Base-by-base conservation (phyloP, 352 stramenopile species). In the Peronosclerospora sorghi region DNA sequence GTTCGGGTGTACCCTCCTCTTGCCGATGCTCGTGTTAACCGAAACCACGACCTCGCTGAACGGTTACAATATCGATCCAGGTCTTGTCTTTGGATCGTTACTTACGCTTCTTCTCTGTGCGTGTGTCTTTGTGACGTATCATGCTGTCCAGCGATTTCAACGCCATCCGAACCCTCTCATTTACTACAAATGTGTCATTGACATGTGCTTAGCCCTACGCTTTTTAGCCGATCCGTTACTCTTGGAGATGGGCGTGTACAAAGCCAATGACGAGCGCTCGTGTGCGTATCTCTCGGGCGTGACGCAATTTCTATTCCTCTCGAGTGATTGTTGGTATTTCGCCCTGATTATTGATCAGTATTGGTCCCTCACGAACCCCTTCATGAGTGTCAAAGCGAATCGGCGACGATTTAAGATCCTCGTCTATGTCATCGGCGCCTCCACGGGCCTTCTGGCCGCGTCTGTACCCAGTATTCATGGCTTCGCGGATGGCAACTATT, bases 301-400 rank as follows among this genome's bases (percentile, higher is more conserved):
- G 4, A 91, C 79, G 4, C 70, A 91, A 48, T 86, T 87, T 44
- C 58, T 91, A 27, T 83, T 75, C 40, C 57, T 91, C 1, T 62
- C 79, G 8, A 87, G 73, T 38, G 79, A 91, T 43, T 78, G 59
- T 41, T 89, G 75, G 79, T 88, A 86, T 59, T 89, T 91, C 52
- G 68, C 74, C 20, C 61, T 84, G 35, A 86, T 83, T 45, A 45
- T 88, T 5, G 72, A 86, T 35, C 46, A 85, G 5, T 87, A 86
- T 42, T 65, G 52, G 47, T 85, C 73, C 14, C 56, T 93, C 8
- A 88, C 62, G 27, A 94, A 92, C 36, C 83, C 83, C 12, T 95
- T 95, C 43, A 87, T 78, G 39, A 90, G 77, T 27, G 74, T 89
- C 38, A 62, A 79, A 35, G 59, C 44, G 2, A 83, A 93, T 46